Evolutionary conservation across 441 rosid species (phyloP).

Genomic region (Populus trichocarpa): DNA sequence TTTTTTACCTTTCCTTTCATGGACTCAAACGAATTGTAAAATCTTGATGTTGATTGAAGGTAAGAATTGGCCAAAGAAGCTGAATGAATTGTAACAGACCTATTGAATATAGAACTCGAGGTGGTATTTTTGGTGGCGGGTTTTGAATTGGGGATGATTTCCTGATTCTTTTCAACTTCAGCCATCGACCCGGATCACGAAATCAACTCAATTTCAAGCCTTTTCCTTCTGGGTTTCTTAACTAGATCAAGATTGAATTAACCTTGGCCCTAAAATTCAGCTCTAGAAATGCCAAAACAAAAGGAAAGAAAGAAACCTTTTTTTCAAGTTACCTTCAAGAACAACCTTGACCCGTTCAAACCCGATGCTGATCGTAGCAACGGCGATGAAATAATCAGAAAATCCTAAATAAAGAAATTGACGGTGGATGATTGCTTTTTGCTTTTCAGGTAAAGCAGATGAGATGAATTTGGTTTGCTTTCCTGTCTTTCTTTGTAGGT

Average conservation of each 20-base stretch:
- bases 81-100: conserved; percentile 58
- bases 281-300: neutral
- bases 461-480: neutral
- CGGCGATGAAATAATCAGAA: neutral
- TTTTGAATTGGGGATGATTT: conserved; percentile 35
- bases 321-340: neutral
- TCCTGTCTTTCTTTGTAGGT: neutral
- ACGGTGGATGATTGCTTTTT: neutral
- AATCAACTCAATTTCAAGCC: neutral
- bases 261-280: conserved; percentile 8
- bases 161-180: conserved; percentile 39
- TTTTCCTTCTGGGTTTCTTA: neutral
- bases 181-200: conserved; percentile 46
- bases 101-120: conserved; percentile 33
- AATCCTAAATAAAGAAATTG: neutral
- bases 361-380: neutral
- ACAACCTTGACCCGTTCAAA: neutral
- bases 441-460: neutral
- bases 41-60: conserved; percentile 19
- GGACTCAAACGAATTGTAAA: conserved; percentile 54
- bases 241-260: conserved; percentile 6
- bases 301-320: neutral
- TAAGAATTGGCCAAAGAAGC: conserved; percentile 14
- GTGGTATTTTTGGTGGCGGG: conserved; percentile 7
- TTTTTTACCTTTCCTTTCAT: conserved; percentile 78